Base-by-base conservation (phyloP, 2,329 filamentous ascomycete genomes). In the Bipolaris victoriae region DNA sequence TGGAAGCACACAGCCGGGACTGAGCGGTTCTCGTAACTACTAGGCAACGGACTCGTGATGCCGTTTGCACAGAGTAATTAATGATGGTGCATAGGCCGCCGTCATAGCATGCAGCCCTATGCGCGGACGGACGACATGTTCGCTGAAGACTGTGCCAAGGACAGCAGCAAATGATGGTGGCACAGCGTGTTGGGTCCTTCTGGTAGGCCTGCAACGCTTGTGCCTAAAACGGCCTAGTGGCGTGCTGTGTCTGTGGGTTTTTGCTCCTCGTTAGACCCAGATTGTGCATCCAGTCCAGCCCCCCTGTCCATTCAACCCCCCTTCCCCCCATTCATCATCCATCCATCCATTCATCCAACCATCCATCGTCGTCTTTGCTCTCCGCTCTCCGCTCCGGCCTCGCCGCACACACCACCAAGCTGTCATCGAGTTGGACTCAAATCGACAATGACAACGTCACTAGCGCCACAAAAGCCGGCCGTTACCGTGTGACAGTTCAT, bases 61-160 rank as follows among this genome's bases (percentile, higher is more conserved):
- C 24, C 24, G 24, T 26, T 50, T 50, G 39, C 48, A 41, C 26
- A 33, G 35, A n/a, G 35, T 7, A 7, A 24, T 24, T 13, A 35
- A 41, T 9, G 10, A 7, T 35, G 18, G 18, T 35, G 43, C 39
- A 20, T 13, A 24, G 37, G 40, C 26, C 26, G 48, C 16, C 22
- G 40, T 15, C n/a, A 29, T 24, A 24, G n/a, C 37, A 31, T 57
- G 57, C 52, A 59, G 57, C 57, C 57, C 57, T 59, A 57, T 59
- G 52, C 52, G 33, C 26, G 18, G 33, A 52, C 24, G 26, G 16
- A 41, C 48, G 36, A 33, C 36, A 47, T 39, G 26, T 49, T 26
- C 22, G 24, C 24, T 31, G 35, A 33, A 31, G 41, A 48, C 36
- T 11, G 51, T 13, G 52, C 33, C 52, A 31, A 31, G 29, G 10